A percentile compares a stretch with the other conserved stretches of the same genome.
These are phyloP conservation scores for Phytophthora sp. DNA, from an alignment of 352 stramenopile species.

Conservation along the genomic window DNA sequence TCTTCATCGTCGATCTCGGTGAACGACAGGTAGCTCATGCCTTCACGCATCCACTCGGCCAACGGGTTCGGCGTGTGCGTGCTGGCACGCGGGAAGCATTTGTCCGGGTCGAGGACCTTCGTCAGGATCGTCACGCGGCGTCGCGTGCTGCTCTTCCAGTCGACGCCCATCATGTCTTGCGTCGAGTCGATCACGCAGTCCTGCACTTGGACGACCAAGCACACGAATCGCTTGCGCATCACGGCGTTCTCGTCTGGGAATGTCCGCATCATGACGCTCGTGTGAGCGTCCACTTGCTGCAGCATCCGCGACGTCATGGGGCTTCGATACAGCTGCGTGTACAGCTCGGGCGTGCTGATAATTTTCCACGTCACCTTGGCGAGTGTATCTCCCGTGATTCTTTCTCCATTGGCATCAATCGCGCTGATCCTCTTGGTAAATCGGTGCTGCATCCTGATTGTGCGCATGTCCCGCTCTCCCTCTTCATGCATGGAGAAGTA, in stretches of 20 bases:
- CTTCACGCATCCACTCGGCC: constrained; percentile 42
- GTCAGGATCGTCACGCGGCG: constrained; percentile 38
- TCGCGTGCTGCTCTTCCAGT: constrained; percentile 13
- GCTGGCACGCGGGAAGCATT: constrained; percentile 28
- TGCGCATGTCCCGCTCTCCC: not conserved
- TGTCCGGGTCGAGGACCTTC: constrained; percentile 33
- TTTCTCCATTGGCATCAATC: constrained; percentile 21
- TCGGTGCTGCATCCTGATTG: constrained; percentile 40
- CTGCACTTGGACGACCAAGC: constrained; percentile 35
- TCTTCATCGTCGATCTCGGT: constrained; percentile 42
- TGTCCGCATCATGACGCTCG: constrained; percentile 45
- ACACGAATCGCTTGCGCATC: constrained; percentile 40
- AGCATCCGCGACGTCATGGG: constrained; percentile 46
- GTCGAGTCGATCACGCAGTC: constrained; percentile 35
- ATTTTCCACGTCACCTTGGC: constrained; percentile 44
- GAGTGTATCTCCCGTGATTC: constrained; percentile 40
- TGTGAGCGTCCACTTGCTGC: constrained; percentile 46
- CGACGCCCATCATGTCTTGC: not conserved
- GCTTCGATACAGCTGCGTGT: constrained; percentile 45
- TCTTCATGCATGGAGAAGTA: constrained; percentile 35
- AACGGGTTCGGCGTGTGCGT: constrained; percentile 13
- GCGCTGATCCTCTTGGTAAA: constrained; percentile 42
- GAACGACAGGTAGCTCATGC: constrained; percentile 47
- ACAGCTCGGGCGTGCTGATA: constrained; percentile 41
- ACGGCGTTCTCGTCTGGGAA: constrained; percentile 41